These are phyloP conservation scores for Nakazawaea wickerhamii DNA, from an alignment of 805 yeast genomes.

Conservation along the genomic window DNA sequence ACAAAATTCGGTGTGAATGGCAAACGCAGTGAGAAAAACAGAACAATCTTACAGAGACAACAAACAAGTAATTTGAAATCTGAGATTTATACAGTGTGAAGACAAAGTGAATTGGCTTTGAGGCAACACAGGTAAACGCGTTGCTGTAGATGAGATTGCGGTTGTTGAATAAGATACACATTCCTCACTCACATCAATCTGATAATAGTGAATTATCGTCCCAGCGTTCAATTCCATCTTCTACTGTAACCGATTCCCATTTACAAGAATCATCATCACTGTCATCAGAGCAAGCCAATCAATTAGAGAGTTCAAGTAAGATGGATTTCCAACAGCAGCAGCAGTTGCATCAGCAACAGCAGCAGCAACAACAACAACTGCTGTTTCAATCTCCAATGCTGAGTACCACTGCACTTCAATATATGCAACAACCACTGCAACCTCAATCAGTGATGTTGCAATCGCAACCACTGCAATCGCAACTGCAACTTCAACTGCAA, in stretches of 20 bases:
- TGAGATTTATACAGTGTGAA: too few species aligned
- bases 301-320: neutral
- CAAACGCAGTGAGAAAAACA: too few species aligned
- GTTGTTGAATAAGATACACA: slow-evolving; percentile 9
- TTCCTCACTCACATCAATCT: neutral
- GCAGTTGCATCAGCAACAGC: slow-evolving; percentile 10
- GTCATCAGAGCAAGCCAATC: neutral
- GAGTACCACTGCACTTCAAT: slow-evolving; percentile 14
- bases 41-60: too few species aligned
- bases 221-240: neutral
- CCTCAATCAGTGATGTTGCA: slow-evolving; percentile 8
- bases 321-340: slow-evolving; percentile 11
- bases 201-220: neutral
- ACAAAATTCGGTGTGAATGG: too few species aligned
- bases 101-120: neutral
- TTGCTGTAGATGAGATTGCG: slow-evolving; percentile 9
- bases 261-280: neutral
- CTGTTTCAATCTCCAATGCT: slow-evolving; percentile 5
- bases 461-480: slow-evolving; percentile 15
- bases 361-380: slow-evolving; percentile 10
- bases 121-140: neutral
- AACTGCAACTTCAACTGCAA: slow-evolving; percentile 13
- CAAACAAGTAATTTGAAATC: too few species aligned
- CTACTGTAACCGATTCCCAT: slow-evolving; percentile 1
- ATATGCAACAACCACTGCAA: slow-evolving; percentile 16